Evolutionary conservation across 257 asterid species (phyloP).

Genomic region (Solanum sejunctum): DNA sequence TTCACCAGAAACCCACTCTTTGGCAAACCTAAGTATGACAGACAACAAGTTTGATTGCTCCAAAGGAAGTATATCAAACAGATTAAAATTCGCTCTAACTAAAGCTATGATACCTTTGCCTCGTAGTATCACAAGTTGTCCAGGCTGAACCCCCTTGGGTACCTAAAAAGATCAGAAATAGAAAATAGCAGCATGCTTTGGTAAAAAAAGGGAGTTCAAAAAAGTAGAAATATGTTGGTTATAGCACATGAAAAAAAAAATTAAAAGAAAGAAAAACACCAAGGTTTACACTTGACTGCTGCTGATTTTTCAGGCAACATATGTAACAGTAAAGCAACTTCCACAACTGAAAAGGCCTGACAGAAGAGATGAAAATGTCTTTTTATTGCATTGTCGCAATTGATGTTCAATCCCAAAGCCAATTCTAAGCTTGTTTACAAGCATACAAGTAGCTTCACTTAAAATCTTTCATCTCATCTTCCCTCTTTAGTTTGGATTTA

Average conservation of each 20-base stretch:
- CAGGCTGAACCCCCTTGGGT: constrained; percentile 92
- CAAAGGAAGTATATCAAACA: neutral
- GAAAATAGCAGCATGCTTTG: constrained; percentile 2
- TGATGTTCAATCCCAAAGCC: neutral
- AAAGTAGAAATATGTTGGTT: neutral
- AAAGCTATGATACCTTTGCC: constrained; percentile 57
- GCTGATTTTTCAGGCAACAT: neutral
- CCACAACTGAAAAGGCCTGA: neutral
- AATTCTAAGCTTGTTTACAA: neutral
- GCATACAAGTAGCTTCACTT: neutral
- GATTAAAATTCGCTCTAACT: neutral
- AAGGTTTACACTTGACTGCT: neutral
- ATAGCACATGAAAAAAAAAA: neutral
- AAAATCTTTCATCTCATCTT: neutral
- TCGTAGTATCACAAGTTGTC: constrained; percentile 61
- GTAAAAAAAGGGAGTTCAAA: neutral
- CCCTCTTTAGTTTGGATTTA: neutral
- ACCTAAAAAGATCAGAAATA: constrained; percentile 36
- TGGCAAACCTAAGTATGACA: constrained; percentile 50
- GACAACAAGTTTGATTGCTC: neutral
- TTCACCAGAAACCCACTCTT: constrained; percentile 55
- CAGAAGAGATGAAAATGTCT: neutral
- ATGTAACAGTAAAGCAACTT: neutral
- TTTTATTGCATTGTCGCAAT: neutral
- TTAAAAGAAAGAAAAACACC: neutral